Percentiles rank a stretch among this genome's conserved stretches.
Evolutionary conservation across 768 basidiomycete species (phyloP).

Genomic region (Suillus discolor): DNA sequence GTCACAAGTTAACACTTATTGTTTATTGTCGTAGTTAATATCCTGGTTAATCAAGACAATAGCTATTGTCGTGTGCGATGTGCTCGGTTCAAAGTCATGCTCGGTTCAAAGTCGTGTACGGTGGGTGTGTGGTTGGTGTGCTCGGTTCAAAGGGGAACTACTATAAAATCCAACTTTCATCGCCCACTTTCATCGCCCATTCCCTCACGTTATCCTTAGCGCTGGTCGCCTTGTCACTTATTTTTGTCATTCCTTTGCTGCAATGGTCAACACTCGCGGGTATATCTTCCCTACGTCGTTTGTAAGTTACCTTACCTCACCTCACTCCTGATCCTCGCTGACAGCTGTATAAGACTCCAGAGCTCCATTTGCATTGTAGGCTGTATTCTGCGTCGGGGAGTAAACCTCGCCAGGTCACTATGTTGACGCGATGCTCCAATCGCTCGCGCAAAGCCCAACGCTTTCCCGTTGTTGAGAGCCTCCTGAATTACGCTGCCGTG

Average conservation of each 20-base stretch:
- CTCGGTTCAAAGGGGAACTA: background rate
- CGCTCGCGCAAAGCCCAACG: background rate
- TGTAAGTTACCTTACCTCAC: background rate
- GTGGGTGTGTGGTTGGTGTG: too few relatives aligned
- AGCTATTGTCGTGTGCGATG: too few relatives aligned
- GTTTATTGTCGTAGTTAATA: too few relatives aligned
- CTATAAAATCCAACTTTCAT: background rate
- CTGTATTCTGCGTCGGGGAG: constrained; percentile 8
- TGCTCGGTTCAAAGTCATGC: too few relatives aligned
- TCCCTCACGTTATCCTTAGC: too few relatives aligned
- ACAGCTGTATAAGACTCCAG: constrained; percentile 1
- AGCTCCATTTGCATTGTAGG: constrained; percentile 5
- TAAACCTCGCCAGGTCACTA: constrained; percentile 1
- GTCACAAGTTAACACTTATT: too few relatives aligned
- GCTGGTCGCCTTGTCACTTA: too few relatives aligned
- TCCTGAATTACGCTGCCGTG: constrained; percentile 8
- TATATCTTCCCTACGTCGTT: background rate
- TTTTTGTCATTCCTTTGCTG: too few relatives aligned
- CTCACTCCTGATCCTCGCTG: too few relatives aligned
- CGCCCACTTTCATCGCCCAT: too few relatives aligned
- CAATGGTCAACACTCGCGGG: background rate
- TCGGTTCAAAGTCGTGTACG: too few relatives aligned
- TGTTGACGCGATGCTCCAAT: constrained; percentile 3
- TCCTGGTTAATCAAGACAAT: too few relatives aligned
- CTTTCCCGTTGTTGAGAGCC: constrained; percentile 11